Conservation (phyloP, 2,329 filamentous ascomycete genomes). For the Dothideomycetes sp. region DNA sequence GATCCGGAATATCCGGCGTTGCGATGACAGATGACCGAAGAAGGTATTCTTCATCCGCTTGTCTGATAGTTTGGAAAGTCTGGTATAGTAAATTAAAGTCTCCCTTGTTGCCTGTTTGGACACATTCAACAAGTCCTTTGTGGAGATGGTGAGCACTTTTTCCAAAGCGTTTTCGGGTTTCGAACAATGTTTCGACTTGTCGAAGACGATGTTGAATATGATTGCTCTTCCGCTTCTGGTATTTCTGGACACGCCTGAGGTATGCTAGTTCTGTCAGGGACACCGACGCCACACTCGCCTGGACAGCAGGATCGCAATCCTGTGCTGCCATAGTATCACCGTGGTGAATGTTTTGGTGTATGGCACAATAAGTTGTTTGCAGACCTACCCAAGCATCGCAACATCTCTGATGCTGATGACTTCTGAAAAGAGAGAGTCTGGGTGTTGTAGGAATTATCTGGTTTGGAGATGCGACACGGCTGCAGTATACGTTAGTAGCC, state of each 20-base stretch:
- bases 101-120: conserved; percentile 70
- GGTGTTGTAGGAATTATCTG: no score
- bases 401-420: conserved; percentile 19
- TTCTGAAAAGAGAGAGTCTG: conserved; percentile 16
- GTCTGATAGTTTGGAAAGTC: conserved; percentile 62
- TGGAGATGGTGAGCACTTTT: conserved; percentile 67
- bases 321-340: conserved; percentile 13
- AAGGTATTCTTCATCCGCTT: conserved; percentile 30
- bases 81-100: conserved; percentile 65
- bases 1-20: background rate
- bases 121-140: conserved; percentile 66
- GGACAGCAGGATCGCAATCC: conserved; percentile 13
- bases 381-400: conserved; percentile 18
- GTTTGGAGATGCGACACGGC: conserved; percentile 24
- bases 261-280: conserved; percentile 64
- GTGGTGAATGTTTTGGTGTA: conserved; percentile 14
- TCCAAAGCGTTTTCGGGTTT: conserved; percentile 63
- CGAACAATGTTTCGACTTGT: conserved; percentile 64
- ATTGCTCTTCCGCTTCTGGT: conserved; percentile 71
- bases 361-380: conserved; percentile 4
- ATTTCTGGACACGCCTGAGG: conserved; percentile 66
- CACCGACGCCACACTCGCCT: background rate
- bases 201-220: conserved; percentile 66
- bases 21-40: no score
- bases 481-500: conserved; percentile 24